These are phyloP conservation scores for Neoboletus magnificus DNA, from an alignment of 768 basidiomycete species.

Conservation along the genomic window DNA sequence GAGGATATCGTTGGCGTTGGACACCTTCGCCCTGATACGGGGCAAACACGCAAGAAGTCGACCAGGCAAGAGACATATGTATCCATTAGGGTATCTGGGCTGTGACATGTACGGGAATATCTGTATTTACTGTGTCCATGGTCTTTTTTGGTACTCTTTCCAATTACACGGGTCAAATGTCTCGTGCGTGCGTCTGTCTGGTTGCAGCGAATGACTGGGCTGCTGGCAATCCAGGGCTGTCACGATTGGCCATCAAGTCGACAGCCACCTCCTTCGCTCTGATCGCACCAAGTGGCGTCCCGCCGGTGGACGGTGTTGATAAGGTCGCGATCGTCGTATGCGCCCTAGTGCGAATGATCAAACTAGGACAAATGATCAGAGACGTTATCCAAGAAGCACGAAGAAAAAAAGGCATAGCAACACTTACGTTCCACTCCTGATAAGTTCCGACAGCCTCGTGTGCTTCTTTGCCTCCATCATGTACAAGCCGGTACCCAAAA, in stretches of 20 bases:
- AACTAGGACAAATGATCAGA: constrained; percentile 18
- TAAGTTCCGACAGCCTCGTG: constrained; percentile 48
- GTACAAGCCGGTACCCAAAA: constrained; percentile 52
- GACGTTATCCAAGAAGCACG: constrained; percentile 1
- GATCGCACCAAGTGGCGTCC: constrained; percentile 47
- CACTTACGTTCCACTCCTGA: constrained; percentile 51
- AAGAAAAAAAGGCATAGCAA: constrained; percentile 6
- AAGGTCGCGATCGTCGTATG: constrained; percentile 30
- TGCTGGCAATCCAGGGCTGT: not conserved
- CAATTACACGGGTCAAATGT: not conserved
- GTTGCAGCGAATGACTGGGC: not conserved
- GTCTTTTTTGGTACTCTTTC: not conserved
- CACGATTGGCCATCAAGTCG: constrained; percentile 7
- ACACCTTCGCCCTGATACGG: no score
- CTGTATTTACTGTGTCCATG: not conserved
- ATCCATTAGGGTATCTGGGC: constrained; percentile 12
- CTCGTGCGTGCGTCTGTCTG: not conserved
- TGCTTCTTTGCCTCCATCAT: constrained; percentile 55
- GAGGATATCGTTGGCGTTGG: not conserved
- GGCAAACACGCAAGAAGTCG: not conserved
- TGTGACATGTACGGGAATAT: constrained; percentile 3
- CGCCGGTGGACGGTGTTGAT: constrained; percentile 12
- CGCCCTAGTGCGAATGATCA: constrained; percentile 36
- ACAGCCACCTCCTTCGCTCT: constrained; percentile 70
- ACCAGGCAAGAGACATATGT: not conserved